Base-by-base conservation (phyloP, 257 asterid species). In the Nicotiana knightiana region DNA sequence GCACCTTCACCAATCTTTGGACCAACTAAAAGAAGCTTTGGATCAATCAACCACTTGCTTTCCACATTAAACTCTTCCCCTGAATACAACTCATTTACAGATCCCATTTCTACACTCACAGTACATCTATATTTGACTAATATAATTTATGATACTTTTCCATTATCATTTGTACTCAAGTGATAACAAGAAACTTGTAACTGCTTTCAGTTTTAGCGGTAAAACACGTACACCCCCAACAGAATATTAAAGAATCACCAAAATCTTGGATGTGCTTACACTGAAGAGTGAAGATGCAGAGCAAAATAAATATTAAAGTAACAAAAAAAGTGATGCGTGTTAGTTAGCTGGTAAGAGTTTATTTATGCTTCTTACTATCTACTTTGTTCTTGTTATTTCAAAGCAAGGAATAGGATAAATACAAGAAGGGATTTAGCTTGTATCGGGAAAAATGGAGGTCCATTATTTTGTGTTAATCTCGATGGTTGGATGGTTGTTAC, bases 1-100 rank as follows among this genome's bases (percentile, higher is more conserved):
- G 97, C 98, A 85, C 97, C 98, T 88, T 94, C 98, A 85, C 97
- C 97, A 86, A 94, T 91, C 92, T 94, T 94, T 32, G 98, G 97
- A 82, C 98, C 98, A 80, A 94, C 97, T 73, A 91, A 87, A 33
- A 93, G 97, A 85, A 87, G 92, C 88, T 91, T 91, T 61, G 98
- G 98, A 90, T 94, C 98, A 82, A 94, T 84, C 89, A 90, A 67
- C 98, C 96, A 92, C 81, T 91, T 92, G 59, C 91, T 84, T 79
- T 92, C 97, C 85, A 94, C 89, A 85, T 82, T 89, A 86, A 94
- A 81, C 86, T 89, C 98, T 73, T 83, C 87, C 6, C 78, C 92
- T 9, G 92, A 77, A 85, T 90, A 88, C 81, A 91, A 94, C 83
- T 90, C 94, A 64, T 90, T 91, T 39, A 84, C 87, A 87, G 93